Base-by-base conservation (phyloP, 352 stramenopile species). In the Elongisporangium senticosum region DNA sequence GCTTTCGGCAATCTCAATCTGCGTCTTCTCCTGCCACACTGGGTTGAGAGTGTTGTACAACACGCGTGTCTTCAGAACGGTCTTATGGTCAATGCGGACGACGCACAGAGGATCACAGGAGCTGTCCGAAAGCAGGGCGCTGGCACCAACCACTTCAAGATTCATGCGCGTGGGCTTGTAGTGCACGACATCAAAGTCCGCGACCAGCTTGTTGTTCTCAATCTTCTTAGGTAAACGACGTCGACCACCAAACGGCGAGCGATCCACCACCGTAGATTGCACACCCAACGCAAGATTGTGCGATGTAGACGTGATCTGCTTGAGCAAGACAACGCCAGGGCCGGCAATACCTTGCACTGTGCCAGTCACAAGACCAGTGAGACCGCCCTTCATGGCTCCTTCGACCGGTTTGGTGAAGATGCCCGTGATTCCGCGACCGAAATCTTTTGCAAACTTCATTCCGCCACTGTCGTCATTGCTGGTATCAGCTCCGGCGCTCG, bases 391-490 rank as follows among this genome's bases (percentile, higher is more conserved):
- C 55, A 87, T 89, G 7, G 83, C 83, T 8, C 86, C 86, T 67
- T 95, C 77, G 0, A 93, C 82, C n/a, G 83, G 86, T 62, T 93
- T 95, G 2, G 82, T 93, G 56, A 93, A 90, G 54, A 95, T 93
- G 7, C 84, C 83, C 23, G 83, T 93, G n/a, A 95, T 65, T 0
- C 86, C 86, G 50, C 89, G 88, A 20, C 86, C 83, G 10, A 95
- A 64, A 43, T 95, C 83, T 59, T 95, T 95, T 0, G 82, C 83
- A 62, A 95, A 93, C 58, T 92, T 89, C 33, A 95, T 64, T 2
- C 82, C 83, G 61, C 75, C 82, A 56, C 81, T 85, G 19, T 76
- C 77, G 10, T 56, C 71, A 10, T 75, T 59, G 2, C 71, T 65
- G 20, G 67, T 64, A 33, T 79, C 67, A 43, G 7, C 11, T 43